Base-by-base conservation (phyloP, 257 asterid species). In the Galeopsis tetrahit region DNA sequence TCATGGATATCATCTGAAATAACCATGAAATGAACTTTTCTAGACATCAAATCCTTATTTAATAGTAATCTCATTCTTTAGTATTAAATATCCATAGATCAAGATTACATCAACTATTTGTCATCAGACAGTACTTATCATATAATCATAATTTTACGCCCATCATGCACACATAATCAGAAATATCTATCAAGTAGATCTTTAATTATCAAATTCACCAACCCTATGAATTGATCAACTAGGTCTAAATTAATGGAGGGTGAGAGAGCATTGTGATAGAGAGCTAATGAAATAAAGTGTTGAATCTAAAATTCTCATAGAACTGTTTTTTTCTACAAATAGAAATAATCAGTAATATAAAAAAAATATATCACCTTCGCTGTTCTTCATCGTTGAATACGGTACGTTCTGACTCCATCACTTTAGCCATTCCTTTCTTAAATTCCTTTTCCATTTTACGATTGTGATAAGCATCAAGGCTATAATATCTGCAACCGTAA, bases 361-460 rank as follows among this genome's bases (percentile, higher is more conserved):
- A 14, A 34, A 53, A 42, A 69, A 53, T n/a, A 61, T 51, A 39
- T 58, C 69, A 95, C 99, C 98, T 85, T 71, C 99, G 89, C 49
- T 85, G 89, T 80, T 92, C 98, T 85, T 95, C 99, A 79, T 95
- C 99, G 76, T 90, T 49, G 76, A 95, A 95, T 49, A 90, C 78
- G 44, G 89, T 90, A 49, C 98, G 98, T 71, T 95, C 99, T 0
- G 89, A 75, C 68, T 84, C 84, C 77, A 42, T 67, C 40, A 78
- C 78, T 78, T 84, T 87, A 68, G 87, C 79, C 61, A 66, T 34
- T 68, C 96, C 96, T 77, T 84, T 92, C 77, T 82, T 90, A 75
- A 70, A 59, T 77, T 88, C 92, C 87, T 92, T 95, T 64, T 85
- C 93, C 78, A 92, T 61, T 85, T 92, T 72, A 49, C 66, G 84